These are phyloP conservation scores for Mimosa pudica DNA, from an alignment of 306 rosid genomes.

Conservation along the genomic window DNA sequence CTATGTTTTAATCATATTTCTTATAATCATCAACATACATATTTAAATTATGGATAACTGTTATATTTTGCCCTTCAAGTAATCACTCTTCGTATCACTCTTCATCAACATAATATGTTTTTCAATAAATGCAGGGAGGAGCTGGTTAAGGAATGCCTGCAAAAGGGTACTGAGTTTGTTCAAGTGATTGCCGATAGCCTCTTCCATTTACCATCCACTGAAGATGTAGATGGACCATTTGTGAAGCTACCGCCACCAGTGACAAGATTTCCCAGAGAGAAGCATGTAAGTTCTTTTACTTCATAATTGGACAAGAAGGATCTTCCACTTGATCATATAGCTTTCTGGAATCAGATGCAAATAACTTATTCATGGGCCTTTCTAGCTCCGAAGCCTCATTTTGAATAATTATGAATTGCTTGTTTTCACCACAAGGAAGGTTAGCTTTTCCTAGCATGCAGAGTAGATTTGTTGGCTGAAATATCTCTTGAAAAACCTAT, in stretches of 20 bases:
- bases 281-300: conserved; percentile 57
- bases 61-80: no score
- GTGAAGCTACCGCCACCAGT: conserved; percentile 71
- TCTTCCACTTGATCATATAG: not conserved
- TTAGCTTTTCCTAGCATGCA: not conserved
- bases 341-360: not conserved
- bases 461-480: not conserved
- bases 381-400: not conserved
- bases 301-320: not conserved
- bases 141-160: no score
- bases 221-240: conserved; percentile 74
- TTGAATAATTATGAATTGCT: not conserved
- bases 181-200: no score
- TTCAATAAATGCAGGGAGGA: no score
- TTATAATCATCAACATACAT: no score
- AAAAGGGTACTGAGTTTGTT: no score
- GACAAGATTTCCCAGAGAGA: conserved; percentile 78
- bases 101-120: no score
- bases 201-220: conserved; percentile 65
- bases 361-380: not conserved
- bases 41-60: no score
- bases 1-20: no score
- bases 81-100: no score
- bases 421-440: not conserved
- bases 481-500: not conserved